Conservation (phyloP, 2,329 filamentous ascomycete genomes). For the Neodidymelliopsis sp. region DNA sequence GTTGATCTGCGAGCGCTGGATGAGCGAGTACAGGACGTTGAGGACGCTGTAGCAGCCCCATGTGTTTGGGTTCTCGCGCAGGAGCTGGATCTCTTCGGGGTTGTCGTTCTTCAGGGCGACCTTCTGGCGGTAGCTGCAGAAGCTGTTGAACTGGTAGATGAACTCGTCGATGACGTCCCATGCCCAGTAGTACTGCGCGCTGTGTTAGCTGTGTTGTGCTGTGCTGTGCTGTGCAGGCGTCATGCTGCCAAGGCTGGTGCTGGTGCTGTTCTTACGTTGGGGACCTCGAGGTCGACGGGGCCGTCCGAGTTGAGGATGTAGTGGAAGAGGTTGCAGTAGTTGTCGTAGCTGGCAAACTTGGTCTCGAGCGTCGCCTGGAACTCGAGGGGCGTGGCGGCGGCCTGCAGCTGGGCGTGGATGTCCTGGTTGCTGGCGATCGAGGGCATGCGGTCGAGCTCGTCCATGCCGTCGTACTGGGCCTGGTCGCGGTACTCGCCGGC, state of each 20-base stretch:
- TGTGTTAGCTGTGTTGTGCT: constrained; percentile 21
- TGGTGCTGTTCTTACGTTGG: constrained; percentile 73
- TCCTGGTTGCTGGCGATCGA: constrained; percentile 77
- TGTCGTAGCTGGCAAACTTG: constrained; percentile 99
- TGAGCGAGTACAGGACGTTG: constrained; percentile 98
- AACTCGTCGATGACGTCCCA: constrained; percentile 99
- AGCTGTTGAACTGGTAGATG: constrained; percentile 99
- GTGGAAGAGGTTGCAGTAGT: constrained; percentile 99
- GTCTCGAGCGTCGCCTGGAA: constrained; percentile 95
- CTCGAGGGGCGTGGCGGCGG: constrained; percentile 92
- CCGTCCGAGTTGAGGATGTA: constrained; percentile 99
- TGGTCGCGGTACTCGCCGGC: constrained; percentile 93
- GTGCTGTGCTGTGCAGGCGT: not conserved
- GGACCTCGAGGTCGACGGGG: constrained; percentile 95
- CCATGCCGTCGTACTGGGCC: constrained; percentile 89
- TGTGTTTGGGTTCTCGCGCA: constrained; percentile 96
- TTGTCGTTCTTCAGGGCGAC: constrained; percentile 84
- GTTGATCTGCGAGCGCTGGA: constrained; percentile 96
- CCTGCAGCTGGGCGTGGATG: constrained; percentile 88
- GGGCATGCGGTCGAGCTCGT: constrained; percentile 76
- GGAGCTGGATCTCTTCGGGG: constrained; percentile 88
- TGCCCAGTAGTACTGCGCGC: constrained; percentile 89
- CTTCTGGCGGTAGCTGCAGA: constrained; percentile 94
- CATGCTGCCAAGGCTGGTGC: not conserved
- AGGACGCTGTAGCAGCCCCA: constrained; percentile 99